Evolutionary conservation across 441 rosid species (phyloP), one percentile per base, ranked within the genome.

Genomic region (Gossypium lobatum): DNA sequence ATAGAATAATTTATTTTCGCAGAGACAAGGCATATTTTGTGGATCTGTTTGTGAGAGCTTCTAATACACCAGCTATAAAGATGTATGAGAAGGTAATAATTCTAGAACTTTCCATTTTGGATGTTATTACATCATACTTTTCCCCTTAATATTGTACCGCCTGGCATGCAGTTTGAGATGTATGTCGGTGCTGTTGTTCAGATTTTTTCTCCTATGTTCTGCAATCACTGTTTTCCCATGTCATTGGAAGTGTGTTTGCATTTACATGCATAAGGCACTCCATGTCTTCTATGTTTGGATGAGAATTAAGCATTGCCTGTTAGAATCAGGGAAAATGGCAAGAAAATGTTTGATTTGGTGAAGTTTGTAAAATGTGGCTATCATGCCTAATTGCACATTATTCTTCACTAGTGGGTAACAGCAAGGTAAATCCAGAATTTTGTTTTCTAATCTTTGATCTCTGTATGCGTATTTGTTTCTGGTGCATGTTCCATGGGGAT

Each of bases 21-120:
- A 95, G 96, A 76, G 99, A 93, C 72, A 95, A 90, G 81, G 98
- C 90, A 34, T 93, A 89, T 83, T 95, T 93, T 74, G 98, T 93
- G 71, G 98, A 95, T 87, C 96, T 91, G 34, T 91, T 93, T 70
- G 98, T 95, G 75, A 85, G 99, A 82, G 98, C 98, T 70, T 95
- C 99, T 70, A 95, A 93, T 64, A 86, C 90, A 45, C 99, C 96
- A 54, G 97, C 98, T 58, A 90, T 93, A 82, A 95, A 90, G 90
- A 93, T 95, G 99, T 91, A 93, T 84, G 98, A 90, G 80, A 93
- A 95, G 96, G 98, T 93, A 76, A 79, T 28, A 28, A 11, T 72
- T 71, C 60, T 68, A 42, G n/a, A 53, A 50, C 54, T 46, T 60
- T 5, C 18, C 25, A 25, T 60, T 26, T 26, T 57, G 62, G 7